Evolutionary conservation across 2,329 filamentous ascomycete genomes (phyloP).

Genomic region (Dissoconium aciculare): DNA sequence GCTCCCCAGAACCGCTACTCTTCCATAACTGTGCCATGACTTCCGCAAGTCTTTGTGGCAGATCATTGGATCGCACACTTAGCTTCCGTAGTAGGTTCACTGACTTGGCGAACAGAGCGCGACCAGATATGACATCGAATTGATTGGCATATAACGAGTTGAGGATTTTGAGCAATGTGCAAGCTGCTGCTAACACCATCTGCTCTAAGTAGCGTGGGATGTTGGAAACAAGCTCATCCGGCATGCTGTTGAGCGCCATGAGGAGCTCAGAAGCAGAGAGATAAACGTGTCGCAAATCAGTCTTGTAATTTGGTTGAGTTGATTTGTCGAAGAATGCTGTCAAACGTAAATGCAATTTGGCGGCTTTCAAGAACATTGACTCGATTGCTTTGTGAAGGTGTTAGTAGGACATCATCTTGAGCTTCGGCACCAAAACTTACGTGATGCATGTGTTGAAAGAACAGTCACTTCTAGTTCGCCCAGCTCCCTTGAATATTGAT

Average conservation of each 20-base stretch:
- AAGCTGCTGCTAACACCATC: constrained; percentile 70
- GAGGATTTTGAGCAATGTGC: constrained; percentile 60
- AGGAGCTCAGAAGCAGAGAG: constrained; percentile 55
- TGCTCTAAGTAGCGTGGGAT: constrained; percentile 66
- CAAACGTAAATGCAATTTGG: constrained; percentile 58
- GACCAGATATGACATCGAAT: constrained; percentile 54
- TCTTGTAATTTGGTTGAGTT: constrained; percentile 53
- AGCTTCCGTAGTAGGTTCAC: constrained; percentile 56
- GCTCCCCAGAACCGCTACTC: constrained; percentile 26
- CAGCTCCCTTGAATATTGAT: constrained; percentile 25
- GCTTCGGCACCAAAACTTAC: constrained; percentile 24
- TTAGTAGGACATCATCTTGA: constrained; percentile 39
- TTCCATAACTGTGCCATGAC: constrained; percentile 84
- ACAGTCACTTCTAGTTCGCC: constrained; percentile 25
- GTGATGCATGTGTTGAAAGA: constrained; percentile 18
- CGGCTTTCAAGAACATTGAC: constrained; percentile 53
- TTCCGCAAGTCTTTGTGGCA: constrained; percentile 65
- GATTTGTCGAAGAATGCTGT: constrained; percentile 72
- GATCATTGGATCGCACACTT: constrained; percentile 62
- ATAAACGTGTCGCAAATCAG: constrained; percentile 63
- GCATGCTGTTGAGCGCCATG: constrained; percentile 51
- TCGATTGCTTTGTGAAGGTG: constrained; percentile 39
- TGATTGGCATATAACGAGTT: constrained; percentile 61
- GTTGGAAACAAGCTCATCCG: constrained; percentile 41
- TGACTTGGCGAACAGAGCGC: constrained; percentile 54